phyloP scores from a whole-genome alignment of 2,329 filamentous ascomycete genomes.

The Pseudogymnoascus verrucosus region DNA sequence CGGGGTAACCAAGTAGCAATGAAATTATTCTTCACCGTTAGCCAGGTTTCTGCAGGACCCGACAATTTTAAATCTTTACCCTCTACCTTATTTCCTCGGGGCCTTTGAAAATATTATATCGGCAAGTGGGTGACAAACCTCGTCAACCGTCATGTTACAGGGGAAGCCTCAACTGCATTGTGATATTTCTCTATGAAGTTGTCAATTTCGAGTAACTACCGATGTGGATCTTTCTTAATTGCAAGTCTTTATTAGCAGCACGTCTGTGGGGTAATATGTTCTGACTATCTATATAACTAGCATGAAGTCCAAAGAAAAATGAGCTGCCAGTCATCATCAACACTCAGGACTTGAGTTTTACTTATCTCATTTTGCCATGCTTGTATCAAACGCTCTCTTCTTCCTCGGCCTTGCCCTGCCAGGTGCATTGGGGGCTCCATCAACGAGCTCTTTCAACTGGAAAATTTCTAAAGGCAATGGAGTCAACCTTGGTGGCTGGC shows the following conservation, averaged over 20 bases:
- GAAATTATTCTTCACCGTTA: neutral
- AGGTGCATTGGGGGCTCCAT: neutral
- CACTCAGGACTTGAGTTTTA: neutral
- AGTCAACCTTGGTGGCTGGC: slow-evolving; percentile 29
- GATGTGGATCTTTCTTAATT: neutral
- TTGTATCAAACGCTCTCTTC: neutral
- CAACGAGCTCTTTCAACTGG: slow-evolving; percentile 13
- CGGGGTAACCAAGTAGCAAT: neutral
- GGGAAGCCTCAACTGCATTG: neutral
- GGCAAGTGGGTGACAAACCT: neutral
- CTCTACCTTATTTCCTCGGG: neutral
- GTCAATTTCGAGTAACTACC: neutral
- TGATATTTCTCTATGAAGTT: neutral
- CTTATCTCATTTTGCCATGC: neutral
- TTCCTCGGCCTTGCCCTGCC: neutral
- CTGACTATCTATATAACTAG: neutral
- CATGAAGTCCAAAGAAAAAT: neutral
- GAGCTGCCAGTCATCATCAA: neutral
- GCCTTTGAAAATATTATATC: neutral
- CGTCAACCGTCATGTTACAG: neutral
- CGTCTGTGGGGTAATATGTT: neutral
- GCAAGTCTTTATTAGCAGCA: neutral
- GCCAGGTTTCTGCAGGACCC: neutral
- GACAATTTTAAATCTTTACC: too few relatives aligned
- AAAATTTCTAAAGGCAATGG: slow-evolving; percentile 17